Evolutionary conservation across 2,329 filamentous ascomycete species (phyloP), one percentile per base, ranked within the genome.

Genomic region (Aspergillus niger): DNA sequence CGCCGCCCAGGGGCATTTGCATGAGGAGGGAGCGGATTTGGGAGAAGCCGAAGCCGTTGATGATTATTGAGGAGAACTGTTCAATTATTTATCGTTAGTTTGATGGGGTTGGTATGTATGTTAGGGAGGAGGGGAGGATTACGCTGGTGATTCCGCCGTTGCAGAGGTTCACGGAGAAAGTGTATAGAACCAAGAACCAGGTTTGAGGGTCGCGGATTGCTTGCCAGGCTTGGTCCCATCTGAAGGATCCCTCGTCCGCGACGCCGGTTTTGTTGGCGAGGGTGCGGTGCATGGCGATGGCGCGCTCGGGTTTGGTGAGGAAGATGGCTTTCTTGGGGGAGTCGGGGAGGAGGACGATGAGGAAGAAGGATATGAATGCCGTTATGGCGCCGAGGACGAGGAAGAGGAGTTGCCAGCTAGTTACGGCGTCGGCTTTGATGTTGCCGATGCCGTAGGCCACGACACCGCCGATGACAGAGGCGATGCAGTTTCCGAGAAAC

Each of bases 221-320:
- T 57, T 67, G 61, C 64, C 73, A 73, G 6, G 80, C 76, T 66
- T 82, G 80, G 55, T 76, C 72, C 69, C 65, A 70, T 58, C 75
- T 76, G 68, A 81, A 82, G 0, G 65, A 62, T 11, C 81, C 77
- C 1, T 73, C 73, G 63, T 85, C 85, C 70, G 84, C 82, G 44
- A 85, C 79, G 6, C 83, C 83, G 57, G 82, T 80, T 39, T 79
- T 76, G 66, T 86, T 85, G 8, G 67, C 73, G 2, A 81, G 73
- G 1, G 85, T 81, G 28, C 84, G 79, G 59, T 82, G 81, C 10
- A 84, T 76, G 2, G 83, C 84, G 28, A 86, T 79, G 2, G 75
- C 65, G 8, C 74, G 72, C 60, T 82, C 79, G 4, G 69, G 70
- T 52, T 75, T 69, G 10, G 63, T 76, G 24, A 82, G 67, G 62